Base-by-base conservation (phyloP, 2,329 filamentous ascomycete genomes). In the Neopestalotiopsis sp. region DNA sequence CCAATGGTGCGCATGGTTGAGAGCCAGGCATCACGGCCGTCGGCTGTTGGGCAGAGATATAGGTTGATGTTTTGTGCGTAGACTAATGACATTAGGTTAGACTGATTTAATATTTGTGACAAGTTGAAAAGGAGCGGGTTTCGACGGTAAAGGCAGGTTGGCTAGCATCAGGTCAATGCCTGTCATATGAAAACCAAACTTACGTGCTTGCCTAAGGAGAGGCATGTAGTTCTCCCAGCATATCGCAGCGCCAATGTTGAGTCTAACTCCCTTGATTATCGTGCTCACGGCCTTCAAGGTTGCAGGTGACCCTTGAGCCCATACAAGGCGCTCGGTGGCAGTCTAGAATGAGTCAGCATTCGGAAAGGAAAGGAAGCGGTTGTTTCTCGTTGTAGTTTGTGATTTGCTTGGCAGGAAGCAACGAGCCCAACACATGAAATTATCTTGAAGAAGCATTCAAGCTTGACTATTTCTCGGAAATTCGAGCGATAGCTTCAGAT, bases 61-160 rank as follows among this genome's bases (percentile, higher is more conserved):
- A 98, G 82, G 78, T 97, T 97, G 75, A 98, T 90, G 77, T 97
- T 97, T 80, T 98, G 95, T 2, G 89, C 87, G 79, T 98, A 98
- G 49, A 98, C 59, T 62, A 17, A 13, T n/a, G 58, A 61, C 14
- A 32, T 38, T 9, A 17, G 9, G 59, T 34, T 38, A 34, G 32
- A 62, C 34, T 0, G 95, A 95, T 20, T 4, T 10, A 28, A 17
- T 12, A 60, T 45, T 38, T 20, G 6, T 12, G 28, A 59, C n/a
- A 14, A 28, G 24, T 28, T 28, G 24, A 28, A 28, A 28, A 28
- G 24, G 24, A 28, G 3, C 30, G 57, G 57, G 24, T 14, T 10
- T 17, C 5, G 57, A 30, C 5, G 57, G 24, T 5, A 5, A 20
- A 12, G 3, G 3, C 24, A 28, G 24, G 24, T 28, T 28, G 24